Percentiles rank a stretch among this genome's conserved stretches.
Conservation (phyloP, 805 yeast genomes). For the Wickerhamomyces hampshirensis region DNA sequence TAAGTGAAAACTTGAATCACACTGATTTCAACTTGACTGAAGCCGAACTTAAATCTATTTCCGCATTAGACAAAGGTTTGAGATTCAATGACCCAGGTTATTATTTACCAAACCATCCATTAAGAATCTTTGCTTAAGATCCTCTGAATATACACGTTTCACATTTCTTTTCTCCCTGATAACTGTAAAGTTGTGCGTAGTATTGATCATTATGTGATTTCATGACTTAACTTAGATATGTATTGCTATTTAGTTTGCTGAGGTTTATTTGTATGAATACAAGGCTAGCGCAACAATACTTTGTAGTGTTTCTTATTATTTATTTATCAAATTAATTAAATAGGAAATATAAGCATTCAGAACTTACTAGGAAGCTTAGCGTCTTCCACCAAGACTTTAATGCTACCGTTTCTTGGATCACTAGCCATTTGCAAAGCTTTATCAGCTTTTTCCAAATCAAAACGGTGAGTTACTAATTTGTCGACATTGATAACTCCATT, state of each 20-base stretch:
- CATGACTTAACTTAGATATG: neutral
- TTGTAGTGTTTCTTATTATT: neutral
- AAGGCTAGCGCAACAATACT: neutral
- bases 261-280: neutral
- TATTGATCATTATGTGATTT: no score
- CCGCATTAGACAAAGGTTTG: conserved; percentile 57
- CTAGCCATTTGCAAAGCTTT: conserved; percentile 33
- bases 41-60: conserved; percentile 50
- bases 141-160: no score
- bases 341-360: neutral
- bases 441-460: conserved; percentile 41
- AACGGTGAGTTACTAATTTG: conserved; percentile 45
- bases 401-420: conserved; percentile 40
- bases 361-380: conserved; percentile 13
- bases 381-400: conserved; percentile 44
- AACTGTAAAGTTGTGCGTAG: no score
- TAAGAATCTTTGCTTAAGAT: conserved; percentile 32
- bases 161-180: no score
- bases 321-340: neutral
- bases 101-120: conserved; percentile 30
- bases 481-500: conserved; percentile 40
- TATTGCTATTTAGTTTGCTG: neutral
- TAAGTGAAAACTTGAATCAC: conserved; percentile 54
- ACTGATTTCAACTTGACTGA: conserved; percentile 50
- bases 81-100: conserved; percentile 81